These are phyloP conservation scores for Gliomastix tumulicola DNA, from an alignment of 2,329 filamentous ascomycete genomes.

Conservation along the genomic window DNA sequence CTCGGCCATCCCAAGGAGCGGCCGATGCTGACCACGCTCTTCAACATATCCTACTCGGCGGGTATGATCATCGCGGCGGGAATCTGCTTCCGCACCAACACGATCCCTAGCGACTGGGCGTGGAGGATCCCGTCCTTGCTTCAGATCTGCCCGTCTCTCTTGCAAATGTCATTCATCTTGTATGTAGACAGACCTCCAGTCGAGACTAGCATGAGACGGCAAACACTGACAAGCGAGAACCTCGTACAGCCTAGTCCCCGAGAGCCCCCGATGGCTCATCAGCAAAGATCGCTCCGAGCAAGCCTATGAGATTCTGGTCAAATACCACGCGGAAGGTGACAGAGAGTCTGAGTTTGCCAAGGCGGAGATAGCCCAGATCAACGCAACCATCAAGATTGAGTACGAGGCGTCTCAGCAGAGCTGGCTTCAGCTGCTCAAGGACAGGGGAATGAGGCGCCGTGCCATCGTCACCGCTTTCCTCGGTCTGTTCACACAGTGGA, in stretches of 20 bases:
- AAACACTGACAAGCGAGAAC: too few relatives aligned
- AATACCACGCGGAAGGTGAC: constrained; percentile 43
- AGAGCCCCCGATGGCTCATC: constrained; percentile 18
- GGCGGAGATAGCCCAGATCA: constrained; percentile 42
- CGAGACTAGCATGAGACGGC: too few relatives aligned
- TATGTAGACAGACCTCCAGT: too few relatives aligned
- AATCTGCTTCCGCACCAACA: constrained; percentile 17
- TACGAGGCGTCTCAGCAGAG: constrained; percentile 33
- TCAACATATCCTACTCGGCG: constrained; percentile 31
- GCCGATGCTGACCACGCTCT: constrained; percentile 12
- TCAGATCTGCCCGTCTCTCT: constrained; percentile 29
- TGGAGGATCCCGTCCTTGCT: constrained; percentile 23
- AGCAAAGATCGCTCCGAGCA: constrained; percentile 26
- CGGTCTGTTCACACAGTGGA: constrained; percentile 31
- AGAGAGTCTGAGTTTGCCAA: constrained; percentile 32
- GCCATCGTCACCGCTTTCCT: constrained; percentile 28
- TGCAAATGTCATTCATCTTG: constrained; percentile 33
- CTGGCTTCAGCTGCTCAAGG: constrained; percentile 35
- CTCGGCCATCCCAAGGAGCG: constrained; percentile 24
- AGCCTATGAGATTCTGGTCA: constrained; percentile 35
- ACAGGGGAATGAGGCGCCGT: constrained; percentile 15
- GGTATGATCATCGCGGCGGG: constrained; percentile 27
- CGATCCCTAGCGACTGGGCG: constrained; percentile 27
- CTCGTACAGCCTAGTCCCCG: too few relatives aligned
- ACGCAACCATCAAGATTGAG: constrained; percentile 37